Evolutionary conservation across 768 basidiomycete genomes (phyloP), one percentile per base, ranked within the genome.

Genomic region (Mycena epipterygia): DNA sequence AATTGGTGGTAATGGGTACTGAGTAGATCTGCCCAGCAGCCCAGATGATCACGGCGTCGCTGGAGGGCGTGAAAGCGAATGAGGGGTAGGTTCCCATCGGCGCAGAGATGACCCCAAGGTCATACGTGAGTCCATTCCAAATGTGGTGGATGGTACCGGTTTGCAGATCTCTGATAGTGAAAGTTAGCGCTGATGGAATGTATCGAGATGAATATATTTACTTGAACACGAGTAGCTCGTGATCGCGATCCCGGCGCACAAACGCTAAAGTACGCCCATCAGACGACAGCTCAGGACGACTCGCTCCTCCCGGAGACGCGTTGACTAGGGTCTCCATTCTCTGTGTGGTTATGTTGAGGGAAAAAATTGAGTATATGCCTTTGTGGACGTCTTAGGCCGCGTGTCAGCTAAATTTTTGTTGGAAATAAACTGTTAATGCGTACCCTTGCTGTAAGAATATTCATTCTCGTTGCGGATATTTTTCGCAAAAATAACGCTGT

Each of bases 51-150:
- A 93, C 80, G 1, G 87, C 89, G 65, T 86, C 83, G 68, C 89
- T 88, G 21, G 81, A 79, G 0, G 89, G 90, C 0, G 89, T 86
- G 78, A 93, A 93, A 12, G 92, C 85, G 75, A 91, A 94, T 1
- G 91, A 90, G 0, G 92, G 93, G 73, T 94, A 94, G 44, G 92
- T 94, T 14, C 92, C 91, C 91, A 93, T 93, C 0, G 93, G 92
- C 17, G 92, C 90, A 12, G 89, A 92, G 58, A 92, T 83, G 13
- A 78, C 77, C 25, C 84, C 84, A n/a, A 90, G 82, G 76, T 94
- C 92, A 74, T 92, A 93, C 2, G 86, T 90, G 35, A 94, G 82
- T 0, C 91, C 92, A 63, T 92, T 80, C 90, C 90, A 93, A 21
- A 89, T 78, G 74, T 93, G 79, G 72, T 86, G 87, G 42, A 91